Conservation (phyloP, 805 yeast genomes). For the Wickerhamiella kurtzmanii region DNA sequence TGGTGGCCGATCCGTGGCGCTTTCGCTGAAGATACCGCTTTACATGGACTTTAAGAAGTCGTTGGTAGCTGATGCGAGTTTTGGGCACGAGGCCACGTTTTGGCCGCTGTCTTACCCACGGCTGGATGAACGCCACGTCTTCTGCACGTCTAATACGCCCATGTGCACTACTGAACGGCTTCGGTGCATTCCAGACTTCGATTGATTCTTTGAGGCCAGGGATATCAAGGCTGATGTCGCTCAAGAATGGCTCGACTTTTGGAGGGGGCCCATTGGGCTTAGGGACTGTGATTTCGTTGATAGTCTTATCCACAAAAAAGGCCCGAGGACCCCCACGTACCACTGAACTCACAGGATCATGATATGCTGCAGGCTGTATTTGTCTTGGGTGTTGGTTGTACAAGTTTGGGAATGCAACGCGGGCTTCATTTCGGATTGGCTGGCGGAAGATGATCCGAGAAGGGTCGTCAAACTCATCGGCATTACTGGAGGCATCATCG, state of each 20-base stretch:
- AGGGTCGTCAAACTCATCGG: constrained; percentile 77
- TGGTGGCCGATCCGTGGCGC: constrained; percentile 26
- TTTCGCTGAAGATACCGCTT: constrained; percentile 51
- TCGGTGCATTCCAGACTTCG: constrained; percentile 65
- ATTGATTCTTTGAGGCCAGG: constrained; percentile 43
- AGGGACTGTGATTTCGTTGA: constrained; percentile 6
- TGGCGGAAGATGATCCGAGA: constrained; percentile 74
- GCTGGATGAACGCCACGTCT: constrained; percentile 73
- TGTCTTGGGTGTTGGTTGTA: constrained; percentile 66
- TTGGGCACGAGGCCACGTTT: constrained; percentile 47
- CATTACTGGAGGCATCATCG: constrained; percentile 60
- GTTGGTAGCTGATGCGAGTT: constrained; percentile 78
- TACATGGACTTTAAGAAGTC: constrained; percentile 64
- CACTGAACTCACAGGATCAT: constrained; percentile 42
- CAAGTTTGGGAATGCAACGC: constrained; percentile 73
- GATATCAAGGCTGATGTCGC: constrained; percentile 32
- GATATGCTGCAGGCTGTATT: constrained; percentile 50
- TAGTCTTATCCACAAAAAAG: constrained; percentile 16
- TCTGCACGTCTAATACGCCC: constrained; percentile 33
- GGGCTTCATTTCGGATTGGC: constrained; percentile 68
- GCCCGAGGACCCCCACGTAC: constrained; percentile 8
- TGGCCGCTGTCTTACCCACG: constrained; percentile 55
- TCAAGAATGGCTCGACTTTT: constrained; percentile 23
- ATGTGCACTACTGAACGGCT: constrained; percentile 48
- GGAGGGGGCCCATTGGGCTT: constrained; percentile 3